These are phyloP conservation scores for Penicillium sp. DNA, from an alignment of 2,329 filamentous ascomycete genomes.

Conservation along the genomic window DNA sequence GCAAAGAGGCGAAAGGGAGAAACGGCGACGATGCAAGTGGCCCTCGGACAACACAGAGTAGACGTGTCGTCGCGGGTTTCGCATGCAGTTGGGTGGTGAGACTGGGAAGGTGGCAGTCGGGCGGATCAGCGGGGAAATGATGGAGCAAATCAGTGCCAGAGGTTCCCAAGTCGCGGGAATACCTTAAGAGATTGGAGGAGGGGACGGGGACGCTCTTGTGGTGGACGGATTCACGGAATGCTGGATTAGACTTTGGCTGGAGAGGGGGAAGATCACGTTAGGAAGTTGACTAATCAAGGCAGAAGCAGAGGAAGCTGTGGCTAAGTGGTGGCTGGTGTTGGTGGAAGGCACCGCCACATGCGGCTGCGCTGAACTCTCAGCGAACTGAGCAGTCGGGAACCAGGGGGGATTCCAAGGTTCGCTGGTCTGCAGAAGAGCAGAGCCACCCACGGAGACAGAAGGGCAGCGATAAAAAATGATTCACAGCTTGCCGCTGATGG, in stretches of 20 bases:
- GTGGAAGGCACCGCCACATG: conserved; percentile 25
- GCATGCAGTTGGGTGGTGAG: conserved; percentile 37
- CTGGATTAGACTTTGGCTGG: conserved; percentile 13
- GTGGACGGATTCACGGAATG: conserved; percentile 17
- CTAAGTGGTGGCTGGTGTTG: conserved; percentile 7
- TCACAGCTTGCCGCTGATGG: conserved; percentile 28
- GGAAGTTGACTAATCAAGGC: conserved; percentile 29
- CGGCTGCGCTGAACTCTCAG: conserved; percentile 14
- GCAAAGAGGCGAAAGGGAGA: conserved; percentile 22
- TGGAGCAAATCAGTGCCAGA: conserved; percentile 33
- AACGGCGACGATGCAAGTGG: conserved; percentile 27
- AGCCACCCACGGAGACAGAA: conserved; percentile 14
- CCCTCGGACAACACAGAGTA: conserved; percentile 27
- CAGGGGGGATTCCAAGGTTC: conserved; percentile 23
- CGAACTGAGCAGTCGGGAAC: background rate
- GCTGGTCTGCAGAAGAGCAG: conserved; percentile 25
- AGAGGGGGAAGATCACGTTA: conserved; percentile 28
- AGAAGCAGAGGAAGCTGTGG: conserved; percentile 16
- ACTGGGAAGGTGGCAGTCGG: conserved; percentile 35
- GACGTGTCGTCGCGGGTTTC: conserved; percentile 26
- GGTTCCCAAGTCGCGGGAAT: conserved; percentile 25
- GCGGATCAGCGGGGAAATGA: conserved; percentile 36
- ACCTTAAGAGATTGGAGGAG: conserved; percentile 15
- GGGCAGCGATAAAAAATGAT: conserved; percentile 20
- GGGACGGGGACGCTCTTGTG: conserved; percentile 23